Evolutionary conservation across 2,329 filamentous ascomycete genomes (phyloP).

Genomic region (Ascochyta pisi): DNA sequence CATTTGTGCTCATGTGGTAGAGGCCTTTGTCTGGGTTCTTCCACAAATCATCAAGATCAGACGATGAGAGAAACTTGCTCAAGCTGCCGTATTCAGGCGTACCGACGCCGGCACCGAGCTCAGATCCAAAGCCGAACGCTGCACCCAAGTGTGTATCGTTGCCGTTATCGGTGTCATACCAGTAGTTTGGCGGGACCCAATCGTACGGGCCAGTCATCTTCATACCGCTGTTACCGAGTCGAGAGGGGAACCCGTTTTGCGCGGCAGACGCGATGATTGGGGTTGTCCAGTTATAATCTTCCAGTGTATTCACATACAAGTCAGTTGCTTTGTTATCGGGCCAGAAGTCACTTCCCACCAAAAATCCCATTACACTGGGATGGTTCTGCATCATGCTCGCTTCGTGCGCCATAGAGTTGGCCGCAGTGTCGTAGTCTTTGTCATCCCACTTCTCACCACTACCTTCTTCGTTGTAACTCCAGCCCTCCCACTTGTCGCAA

Average conservation of each 20-base stretch:
- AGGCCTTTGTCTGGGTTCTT: conserved; percentile 58
- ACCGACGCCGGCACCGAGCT: conserved; percentile 67
- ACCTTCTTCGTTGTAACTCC: conserved; percentile 65
- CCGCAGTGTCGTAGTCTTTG: conserved; percentile 63
- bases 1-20: conserved; percentile 67
- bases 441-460: conserved; percentile 57
- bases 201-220: conserved; percentile 73
- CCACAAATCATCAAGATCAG: conserved; percentile 65
- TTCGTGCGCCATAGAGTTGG: conserved; percentile 65
- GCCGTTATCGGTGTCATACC: conserved; percentile 61
- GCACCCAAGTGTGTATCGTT: conserved; percentile 59
- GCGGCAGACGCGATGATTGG: conserved; percentile 66
- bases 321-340: conserved; percentile 63
- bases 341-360: conserved; percentile 70
- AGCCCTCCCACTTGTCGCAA: conserved; percentile 73
- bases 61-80: conserved; percentile 58
- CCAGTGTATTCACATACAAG: conserved; percentile 61
- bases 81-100: conserved; percentile 65
- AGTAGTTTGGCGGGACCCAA: conserved; percentile 71
- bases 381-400: conserved; percentile 66
- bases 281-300: conserved; percentile 60
- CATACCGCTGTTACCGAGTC: conserved; percentile 64
- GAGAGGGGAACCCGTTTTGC: conserved; percentile 60
- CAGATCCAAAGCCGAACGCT: conserved; percentile 69
- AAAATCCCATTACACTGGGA: conserved; percentile 64